Conservation (phyloP, 78 protist genomes). For the slime mould (Dictyostelium discoideum) region DNA sequence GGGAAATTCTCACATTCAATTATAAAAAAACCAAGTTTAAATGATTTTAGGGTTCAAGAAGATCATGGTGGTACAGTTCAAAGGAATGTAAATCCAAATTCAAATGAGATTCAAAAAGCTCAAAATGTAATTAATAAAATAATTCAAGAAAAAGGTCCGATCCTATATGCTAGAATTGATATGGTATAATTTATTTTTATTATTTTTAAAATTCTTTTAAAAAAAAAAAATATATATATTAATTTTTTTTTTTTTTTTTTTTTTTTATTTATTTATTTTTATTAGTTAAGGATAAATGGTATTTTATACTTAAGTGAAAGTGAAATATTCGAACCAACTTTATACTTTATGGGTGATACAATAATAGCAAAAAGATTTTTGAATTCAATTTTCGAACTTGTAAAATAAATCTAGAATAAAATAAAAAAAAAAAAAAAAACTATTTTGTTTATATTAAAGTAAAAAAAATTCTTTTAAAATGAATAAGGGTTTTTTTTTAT, state of each 20-base stretch:
- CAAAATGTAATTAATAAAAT: constrained; percentile 38
- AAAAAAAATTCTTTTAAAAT: background rate
- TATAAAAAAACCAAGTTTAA: constrained; percentile 20
- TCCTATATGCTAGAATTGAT: constrained; percentile 66
- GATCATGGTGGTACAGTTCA: constrained; percentile 45
- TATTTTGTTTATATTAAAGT: background rate
- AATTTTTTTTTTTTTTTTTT: background rate
- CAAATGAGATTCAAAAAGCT: constrained; percentile 18
- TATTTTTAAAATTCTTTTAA: too few species aligned
- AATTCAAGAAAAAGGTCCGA: background rate
- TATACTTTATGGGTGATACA: constrained; percentile 44
- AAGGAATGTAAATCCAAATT: background rate
- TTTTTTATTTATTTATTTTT: too few species aligned
- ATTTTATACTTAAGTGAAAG: constrained; percentile 39
- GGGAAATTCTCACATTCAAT: constrained; percentile 59
- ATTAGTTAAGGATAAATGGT: constrained; percentile 53
- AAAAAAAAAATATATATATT: background rate
- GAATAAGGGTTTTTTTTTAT: background rate
- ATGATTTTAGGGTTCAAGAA: constrained; percentile 74
- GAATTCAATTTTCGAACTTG: constrained; percentile 1
- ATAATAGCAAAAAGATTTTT: constrained; percentile 20
- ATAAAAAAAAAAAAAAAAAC: background rate
- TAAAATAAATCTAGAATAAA: background rate
- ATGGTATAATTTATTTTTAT: constrained; percentile 5
- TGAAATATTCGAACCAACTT: constrained; percentile 77